Evolutionary conservation across 805 yeast species (phyloP).

Genomic region (Candida pini): DNA sequence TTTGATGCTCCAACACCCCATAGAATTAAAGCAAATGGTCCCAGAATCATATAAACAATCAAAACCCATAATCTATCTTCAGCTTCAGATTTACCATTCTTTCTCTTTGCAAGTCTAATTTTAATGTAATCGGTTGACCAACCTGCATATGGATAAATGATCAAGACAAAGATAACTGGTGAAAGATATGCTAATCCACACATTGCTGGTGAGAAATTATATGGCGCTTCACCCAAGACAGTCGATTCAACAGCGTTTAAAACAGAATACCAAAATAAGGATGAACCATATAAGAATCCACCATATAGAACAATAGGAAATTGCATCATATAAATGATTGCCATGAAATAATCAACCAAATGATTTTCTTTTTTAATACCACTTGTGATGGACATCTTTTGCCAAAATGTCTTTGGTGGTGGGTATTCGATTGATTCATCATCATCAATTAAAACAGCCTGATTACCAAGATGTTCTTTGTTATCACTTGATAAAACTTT

Average conservation of each 20-base stretch:
- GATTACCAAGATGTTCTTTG: slow-evolving; percentile 27
- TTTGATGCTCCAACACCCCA: slow-evolving; percentile 63
- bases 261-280: slow-evolving; percentile 43
- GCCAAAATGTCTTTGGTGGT: too few species aligned
- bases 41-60: slow-evolving; percentile 39
- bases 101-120: slow-evolving; percentile 40
- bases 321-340: slow-evolving; percentile 34
- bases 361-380: too few species aligned
- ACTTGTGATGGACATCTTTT: too few species aligned
- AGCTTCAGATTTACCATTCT: slow-evolving; percentile 48
- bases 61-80: slow-evolving; percentile 55
- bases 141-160: slow-evolving; percentile 44
- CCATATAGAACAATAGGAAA: slow-evolving; percentile 56
- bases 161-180: slow-evolving; percentile 42
- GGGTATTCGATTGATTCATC: too few species aligned
- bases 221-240: slow-evolving; percentile 41
- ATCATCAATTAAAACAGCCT: too few species aligned
- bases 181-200: slow-evolving; percentile 49
- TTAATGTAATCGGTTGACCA: slow-evolving; percentile 46
- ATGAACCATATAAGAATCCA: slow-evolving; percentile 48
- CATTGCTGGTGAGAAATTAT: slow-evolving; percentile 41
- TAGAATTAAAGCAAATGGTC: slow-evolving; percentile 50
- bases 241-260: slow-evolving; percentile 43
- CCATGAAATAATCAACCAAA: too few species aligned
- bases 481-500: slow-evolving; percentile 14